Percentiles rank a stretch among this genome's conserved stretches.
These are phyloP conservation scores for Trichoderma endophyticum DNA, from an alignment of 2,329 filamentous ascomycete species.

Conservation along the genomic window DNA sequence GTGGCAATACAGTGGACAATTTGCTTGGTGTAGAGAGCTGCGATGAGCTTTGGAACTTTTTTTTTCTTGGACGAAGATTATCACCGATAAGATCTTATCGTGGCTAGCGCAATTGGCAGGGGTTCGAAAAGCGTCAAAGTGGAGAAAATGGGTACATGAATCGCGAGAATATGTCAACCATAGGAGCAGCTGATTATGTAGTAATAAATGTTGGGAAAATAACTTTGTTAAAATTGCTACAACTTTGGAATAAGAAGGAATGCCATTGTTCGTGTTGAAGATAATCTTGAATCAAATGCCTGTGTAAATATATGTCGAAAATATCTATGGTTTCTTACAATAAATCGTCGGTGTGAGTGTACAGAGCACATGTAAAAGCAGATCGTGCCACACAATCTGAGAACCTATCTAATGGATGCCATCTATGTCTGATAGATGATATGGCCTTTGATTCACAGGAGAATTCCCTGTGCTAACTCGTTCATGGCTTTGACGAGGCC, in stretches of 20 bases:
- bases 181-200: not conserved
- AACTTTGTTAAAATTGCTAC: not conserved
- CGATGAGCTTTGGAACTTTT: not conserved
- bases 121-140: not conserved
- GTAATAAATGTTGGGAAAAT: not conserved
- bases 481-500: slow-evolving; percentile 54
- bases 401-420: not conserved
- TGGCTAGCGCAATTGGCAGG: not conserved
- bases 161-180: not conserved
- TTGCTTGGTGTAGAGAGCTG: not conserved
- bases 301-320: not conserved
- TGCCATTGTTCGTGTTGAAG: not conserved
- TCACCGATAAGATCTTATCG: slow-evolving; percentile 20
- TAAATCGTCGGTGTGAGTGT: not conserved
- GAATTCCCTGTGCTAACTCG: slow-evolving; percentile 38
- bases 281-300: not conserved
- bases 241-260: not conserved
- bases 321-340: not conserved
- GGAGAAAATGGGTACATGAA: not conserved
- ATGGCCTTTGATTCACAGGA: not conserved
- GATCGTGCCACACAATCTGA: no score
- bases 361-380: not conserved
- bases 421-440: not conserved
- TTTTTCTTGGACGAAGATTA: slow-evolving; percentile 4
- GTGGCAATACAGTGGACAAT: not conserved